Base-by-base conservation (phyloP, 75 land plant genomes). In the Cupressus sempervirens region DNA sequence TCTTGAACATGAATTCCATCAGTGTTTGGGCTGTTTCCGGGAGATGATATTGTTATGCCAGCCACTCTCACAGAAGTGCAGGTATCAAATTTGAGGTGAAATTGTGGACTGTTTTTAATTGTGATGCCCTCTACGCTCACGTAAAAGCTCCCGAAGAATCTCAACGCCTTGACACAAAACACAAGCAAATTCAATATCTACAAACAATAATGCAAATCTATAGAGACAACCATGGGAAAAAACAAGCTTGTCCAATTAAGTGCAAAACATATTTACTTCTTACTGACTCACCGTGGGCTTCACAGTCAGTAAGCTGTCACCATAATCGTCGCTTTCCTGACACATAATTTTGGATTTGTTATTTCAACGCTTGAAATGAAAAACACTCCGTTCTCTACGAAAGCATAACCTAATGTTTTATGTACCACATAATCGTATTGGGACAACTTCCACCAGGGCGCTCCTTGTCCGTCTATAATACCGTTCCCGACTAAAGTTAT, bases 1-100 rank as follows among this genome's bases (percentile, higher is more conserved):
- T 94, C 92, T 85, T 93, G 96, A 43, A 97, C 89, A 83, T 97
- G 98, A 32, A 97, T 94, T 50, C 99, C 98, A 32, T 97, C 99
- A 6, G 99, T 97, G 86, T 97, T 97, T 45, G 96, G 98, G 85
- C 99, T 97, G 85, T 93, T 83, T 1, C 86, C 91, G 0, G 99
- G 99, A 13, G 99, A 92, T 32, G 91, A 86, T 41, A 92, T 84
- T 76, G 68, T 88, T 29, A 97, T 79, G 87, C 87, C 77, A 54
- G 76, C 79, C 41, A 97, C 98, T 26, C 56, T 29, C 1, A 97
- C 96, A 0, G 74, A 87, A 15, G 58, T 84, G 89, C 99, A 97
- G 70, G 84, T 87, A 54, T 96, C 98, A 40, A 97, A 97, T 83
- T 96, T 96, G 75, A 96, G 96, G 84, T 97, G 99, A 50, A 90